Percentiles rank a stretch among this genome's conserved stretches.
Evolutionary conservation across 129 eudicot species (phyloP).

Genomic region (Helichrysum umbraculigerum): DNA sequence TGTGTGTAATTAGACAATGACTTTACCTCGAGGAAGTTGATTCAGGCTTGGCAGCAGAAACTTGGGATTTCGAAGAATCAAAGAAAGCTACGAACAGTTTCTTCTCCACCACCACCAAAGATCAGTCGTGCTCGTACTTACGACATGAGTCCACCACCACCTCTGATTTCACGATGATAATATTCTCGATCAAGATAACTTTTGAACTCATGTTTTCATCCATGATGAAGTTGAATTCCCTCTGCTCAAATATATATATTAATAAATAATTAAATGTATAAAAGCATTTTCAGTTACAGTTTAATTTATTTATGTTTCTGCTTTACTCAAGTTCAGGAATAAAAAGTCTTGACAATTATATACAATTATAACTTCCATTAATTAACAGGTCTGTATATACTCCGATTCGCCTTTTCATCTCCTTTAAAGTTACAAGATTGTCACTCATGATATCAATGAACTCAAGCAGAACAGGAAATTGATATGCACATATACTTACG

Average conservation of each 20-base stretch:
- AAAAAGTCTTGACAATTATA: neutral
- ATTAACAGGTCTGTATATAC: neutral
- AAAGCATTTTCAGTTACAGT: neutral
- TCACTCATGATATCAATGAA: neutral
- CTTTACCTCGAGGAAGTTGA: conserved; percentile 2
- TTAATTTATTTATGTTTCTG: neutral
- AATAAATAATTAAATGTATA: neutral
- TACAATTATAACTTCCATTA: neutral
- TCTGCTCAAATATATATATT: neutral
- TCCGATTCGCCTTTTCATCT: neutral
- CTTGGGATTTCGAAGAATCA: neutral
- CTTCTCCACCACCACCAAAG: conserved; percentile 11
- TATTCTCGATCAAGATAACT: neutral
- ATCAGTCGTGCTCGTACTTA: neutral
- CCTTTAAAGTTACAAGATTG: neutral
- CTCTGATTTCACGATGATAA: neutral
- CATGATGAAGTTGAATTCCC: neutral
- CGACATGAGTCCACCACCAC: neutral
- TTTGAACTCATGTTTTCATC: neutral
- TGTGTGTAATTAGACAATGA: neutral
- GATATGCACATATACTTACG: neutral
- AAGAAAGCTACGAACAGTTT: conserved; percentile 13
- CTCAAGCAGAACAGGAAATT: neutral
- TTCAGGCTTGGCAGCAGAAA: conserved; percentile 10
- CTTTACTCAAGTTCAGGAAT: neutral